Conservation (phyloP, 108 stramenopile species). For the Nitzschia palea region DNA sequence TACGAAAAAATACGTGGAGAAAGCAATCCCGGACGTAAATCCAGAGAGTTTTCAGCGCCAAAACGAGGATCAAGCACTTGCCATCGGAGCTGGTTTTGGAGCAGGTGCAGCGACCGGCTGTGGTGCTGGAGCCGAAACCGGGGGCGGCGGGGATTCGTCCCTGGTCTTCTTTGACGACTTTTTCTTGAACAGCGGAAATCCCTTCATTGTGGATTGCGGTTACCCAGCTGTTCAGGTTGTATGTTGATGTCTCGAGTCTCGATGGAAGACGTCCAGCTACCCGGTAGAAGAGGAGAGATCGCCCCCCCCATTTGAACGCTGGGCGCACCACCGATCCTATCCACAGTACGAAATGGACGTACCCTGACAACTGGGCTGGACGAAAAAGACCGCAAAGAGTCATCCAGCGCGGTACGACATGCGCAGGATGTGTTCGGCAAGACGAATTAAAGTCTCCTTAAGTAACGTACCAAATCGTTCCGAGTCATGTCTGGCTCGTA, state of each 20-base stretch:
- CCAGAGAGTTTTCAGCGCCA: too few relatives aligned
- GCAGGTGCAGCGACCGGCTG: slow-evolving; percentile 4
- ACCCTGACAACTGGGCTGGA: too few relatives aligned
- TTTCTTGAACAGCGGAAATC: slow-evolving; percentile 35
- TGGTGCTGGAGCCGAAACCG: slow-evolving; percentile 4
- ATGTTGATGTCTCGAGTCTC: too few relatives aligned
- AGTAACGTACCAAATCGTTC: background rate
- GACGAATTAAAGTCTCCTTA: too few relatives aligned
- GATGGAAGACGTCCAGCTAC: too few relatives aligned
- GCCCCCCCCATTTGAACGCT: too few relatives aligned
- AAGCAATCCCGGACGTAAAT: background rate
- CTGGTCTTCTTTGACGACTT: slow-evolving; percentile 27
- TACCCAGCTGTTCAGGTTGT: too few relatives aligned
- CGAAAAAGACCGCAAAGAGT: background rate
- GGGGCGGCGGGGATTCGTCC: slow-evolving; percentile 11
- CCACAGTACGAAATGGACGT: too few relatives aligned
- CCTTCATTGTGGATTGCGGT: slow-evolving; percentile 30
- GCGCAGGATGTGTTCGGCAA: background rate
- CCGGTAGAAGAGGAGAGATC: too few relatives aligned
- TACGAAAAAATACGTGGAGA: background rate
- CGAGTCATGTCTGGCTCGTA: background rate
- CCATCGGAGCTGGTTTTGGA: slow-evolving; percentile 15
- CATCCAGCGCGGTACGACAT: background rate
- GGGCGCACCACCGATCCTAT: too few relatives aligned
- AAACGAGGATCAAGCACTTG: slow-evolving; percentile 16